Base-by-base conservation (phyloP, 306 rosid species). In the Quercus parvula region DNA sequence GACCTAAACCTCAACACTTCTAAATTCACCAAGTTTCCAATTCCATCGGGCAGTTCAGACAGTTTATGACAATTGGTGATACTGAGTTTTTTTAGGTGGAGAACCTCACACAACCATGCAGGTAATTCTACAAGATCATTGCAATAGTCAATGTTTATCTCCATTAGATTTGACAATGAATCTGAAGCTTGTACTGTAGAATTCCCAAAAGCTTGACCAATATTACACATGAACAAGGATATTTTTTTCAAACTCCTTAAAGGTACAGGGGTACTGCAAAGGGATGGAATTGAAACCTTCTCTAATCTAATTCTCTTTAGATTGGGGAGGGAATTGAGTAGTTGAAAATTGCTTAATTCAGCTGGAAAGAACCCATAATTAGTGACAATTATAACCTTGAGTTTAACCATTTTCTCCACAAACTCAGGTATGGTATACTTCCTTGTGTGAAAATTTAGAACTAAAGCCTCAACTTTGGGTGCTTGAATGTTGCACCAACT, bases 191-290 rank as follows among this genome's bases (percentile, higher is more conserved):
- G 78, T 24, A 78, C 24, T 17, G 80, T 66, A 20, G 25, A 0
- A 46, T 14, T 54, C 63, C 67, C 75, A 59, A 85, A 87, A 70
- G 85, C 80, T 49, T 82, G 73, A 61, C 2, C 78, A 46, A 76
- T 80, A 19, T 83, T 66, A 68, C 91, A 87, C 91, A 87, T 87
- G 28, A 59, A 79, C 31, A 87, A 85, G 71, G 87, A 85, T 56
- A 87, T 51, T 55, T 78, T 83, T 54, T 22, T 51, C 75, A 86
- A 44, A 54, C 38, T 84, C 68, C n/a, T 44, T 68, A 81, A 24
- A 44, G 54, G 54, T 46, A 46, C 54, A 46, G 54, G 54, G 54
- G 15, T 3, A 46, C 2, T 52, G 62, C 81, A 73, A 0, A 81
- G 58, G 69, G 27, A 19, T 51, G 87, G 78, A 59, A 81, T 74